These are phyloP conservation scores for Grosmannia penicillata DNA, from an alignment of 2,329 filamentous ascomycete species.

Conservation along the genomic window DNA sequence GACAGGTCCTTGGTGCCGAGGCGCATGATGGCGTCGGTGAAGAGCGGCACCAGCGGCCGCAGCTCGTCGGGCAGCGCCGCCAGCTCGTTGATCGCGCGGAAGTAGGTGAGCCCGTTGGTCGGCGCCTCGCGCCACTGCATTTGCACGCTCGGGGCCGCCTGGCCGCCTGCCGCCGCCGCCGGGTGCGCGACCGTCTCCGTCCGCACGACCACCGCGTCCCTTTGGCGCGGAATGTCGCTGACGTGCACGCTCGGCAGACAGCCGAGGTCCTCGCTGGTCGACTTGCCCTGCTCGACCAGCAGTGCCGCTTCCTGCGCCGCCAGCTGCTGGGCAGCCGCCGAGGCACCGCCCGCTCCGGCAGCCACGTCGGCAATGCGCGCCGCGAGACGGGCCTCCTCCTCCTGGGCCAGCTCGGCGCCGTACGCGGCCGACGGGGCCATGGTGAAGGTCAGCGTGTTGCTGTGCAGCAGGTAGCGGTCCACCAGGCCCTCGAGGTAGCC, in stretches of 20 bases:
- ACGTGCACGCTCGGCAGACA: slow-evolving; percentile 81
- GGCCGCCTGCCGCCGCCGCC: slow-evolving; percentile 14
- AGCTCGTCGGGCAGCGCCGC: slow-evolving; percentile 72
- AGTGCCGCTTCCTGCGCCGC: slow-evolving; percentile 68
- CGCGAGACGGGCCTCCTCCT: slow-evolving; percentile 63
- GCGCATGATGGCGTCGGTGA: slow-evolving; percentile 85
- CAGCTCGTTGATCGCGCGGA: slow-evolving; percentile 73
- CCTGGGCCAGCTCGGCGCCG: slow-evolving; percentile 55
- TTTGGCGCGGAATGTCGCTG: slow-evolving; percentile 70
- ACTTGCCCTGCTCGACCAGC: slow-evolving; percentile 68
- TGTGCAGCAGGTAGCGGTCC: slow-evolving; percentile 80
- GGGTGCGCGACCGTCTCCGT: slow-evolving; percentile 35
- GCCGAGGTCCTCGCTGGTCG: slow-evolving; percentile 70
- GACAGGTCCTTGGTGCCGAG: slow-evolving; percentile 75
- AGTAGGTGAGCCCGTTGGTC: slow-evolving; percentile 93
- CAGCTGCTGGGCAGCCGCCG: slow-evolving; percentile 48
- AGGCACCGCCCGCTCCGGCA: slow-evolving; percentile 52
- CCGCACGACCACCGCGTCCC: slow-evolving; percentile 43
- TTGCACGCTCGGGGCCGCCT: slow-evolving; percentile 35
- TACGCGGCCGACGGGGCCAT: slow-evolving; percentile 78
- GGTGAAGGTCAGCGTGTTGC: slow-evolving; percentile 78
- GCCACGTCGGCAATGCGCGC: slow-evolving; percentile 59
- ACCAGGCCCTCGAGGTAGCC: slow-evolving; percentile 73
- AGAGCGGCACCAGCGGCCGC: slow-evolving; percentile 71
- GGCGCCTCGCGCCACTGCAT: slow-evolving; percentile 86